Percentiles rank a stretch among this genome's conserved stretches.
Conservation (phyloP, 768 basidiomycete genomes). For the Calocybe gangraenosa region DNA sequence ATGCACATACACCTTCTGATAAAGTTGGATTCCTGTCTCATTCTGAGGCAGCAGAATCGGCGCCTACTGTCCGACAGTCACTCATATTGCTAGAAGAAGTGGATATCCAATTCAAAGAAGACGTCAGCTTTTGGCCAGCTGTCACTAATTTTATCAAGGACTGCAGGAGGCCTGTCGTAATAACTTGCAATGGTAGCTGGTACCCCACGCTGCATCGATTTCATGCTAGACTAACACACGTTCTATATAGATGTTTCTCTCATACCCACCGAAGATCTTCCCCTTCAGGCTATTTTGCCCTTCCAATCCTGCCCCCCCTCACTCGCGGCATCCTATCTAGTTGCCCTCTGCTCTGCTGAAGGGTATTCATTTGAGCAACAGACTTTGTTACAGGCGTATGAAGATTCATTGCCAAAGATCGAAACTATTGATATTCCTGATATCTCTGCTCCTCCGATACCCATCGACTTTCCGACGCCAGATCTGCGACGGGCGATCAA, state of each 20-base stretch:
- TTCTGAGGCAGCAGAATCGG: constrained; percentile 6
- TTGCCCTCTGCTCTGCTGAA: constrained; percentile 55
- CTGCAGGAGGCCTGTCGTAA: constrained; percentile 83
- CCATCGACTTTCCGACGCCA: constrained; percentile 23
- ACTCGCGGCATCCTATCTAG: constrained; percentile 65
- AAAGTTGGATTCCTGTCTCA: constrained; percentile 22
- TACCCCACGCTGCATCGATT: constrained; percentile 8
- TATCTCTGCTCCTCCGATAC: constrained; percentile 17
- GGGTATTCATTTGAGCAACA: constrained; percentile 42
- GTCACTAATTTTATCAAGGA: constrained; percentile 78
- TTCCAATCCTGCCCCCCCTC: constrained; percentile 58
- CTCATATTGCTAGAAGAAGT: constrained; percentile 93
- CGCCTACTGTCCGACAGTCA: constrained; percentile 63
- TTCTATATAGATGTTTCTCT: constrained; percentile 56
- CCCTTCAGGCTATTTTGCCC: constrained; percentile 65
- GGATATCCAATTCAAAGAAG: constrained; percentile 88
- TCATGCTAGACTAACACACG: constrained; percentile 4
- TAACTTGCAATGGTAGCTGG: constrained; percentile 89
- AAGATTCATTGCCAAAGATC: constrained; percentile 21
- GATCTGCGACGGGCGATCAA: constrained; percentile 70
- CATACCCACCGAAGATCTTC: constrained; percentile 70
- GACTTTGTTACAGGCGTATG: constrained; percentile 42
- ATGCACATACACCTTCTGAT: constrained; percentile 7
- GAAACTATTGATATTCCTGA: constrained; percentile 31
- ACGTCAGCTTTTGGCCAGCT: constrained; percentile 80